A percentile compares a stretch with the other conserved stretches of the same genome.
These are phyloP conservation scores for Sodiomyces alkalinus DNA, from an alignment of 2,329 filamentous ascomycete species.

Conservation along the genomic window DNA sequence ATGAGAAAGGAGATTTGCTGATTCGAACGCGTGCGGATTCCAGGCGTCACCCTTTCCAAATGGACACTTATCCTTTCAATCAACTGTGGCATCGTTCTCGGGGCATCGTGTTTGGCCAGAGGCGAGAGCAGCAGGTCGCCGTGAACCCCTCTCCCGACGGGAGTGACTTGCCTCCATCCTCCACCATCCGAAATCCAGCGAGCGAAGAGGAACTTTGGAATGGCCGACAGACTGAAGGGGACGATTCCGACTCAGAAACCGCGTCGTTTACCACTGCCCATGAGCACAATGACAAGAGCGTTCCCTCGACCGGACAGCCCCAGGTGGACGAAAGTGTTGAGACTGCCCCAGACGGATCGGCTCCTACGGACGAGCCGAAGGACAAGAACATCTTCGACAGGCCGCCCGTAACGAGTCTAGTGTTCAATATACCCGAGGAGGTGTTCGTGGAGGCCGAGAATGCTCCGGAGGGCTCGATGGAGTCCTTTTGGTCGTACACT, in stretches of 20 bases:
- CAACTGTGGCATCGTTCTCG: slow-evolving; percentile 18
- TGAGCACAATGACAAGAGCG: not conserved
- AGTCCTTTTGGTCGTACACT: slow-evolving; percentile 52
- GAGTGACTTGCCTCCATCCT: too few species aligned
- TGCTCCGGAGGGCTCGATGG: slow-evolving; percentile 24
- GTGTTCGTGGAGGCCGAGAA: slow-evolving; percentile 32
- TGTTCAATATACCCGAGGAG: slow-evolving; percentile 31
- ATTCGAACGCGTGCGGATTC: too few species aligned
- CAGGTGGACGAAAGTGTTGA: not conserved
- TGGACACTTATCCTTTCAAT: slow-evolving; percentile 12
- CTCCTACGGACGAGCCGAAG: not conserved
- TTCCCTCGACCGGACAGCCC: not conserved
- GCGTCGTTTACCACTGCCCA: slow-evolving; percentile 1
- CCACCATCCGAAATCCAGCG: too few species aligned
- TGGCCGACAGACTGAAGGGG: not conserved
- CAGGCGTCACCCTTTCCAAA: slow-evolving; percentile 8
- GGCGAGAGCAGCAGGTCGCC: slow-evolving; percentile 2
- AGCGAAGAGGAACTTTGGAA: too few species aligned
- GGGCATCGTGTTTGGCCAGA: slow-evolving; percentile 15
- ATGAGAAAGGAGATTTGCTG: too few species aligned
- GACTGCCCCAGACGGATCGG: not conserved
- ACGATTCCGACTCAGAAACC: not conserved
- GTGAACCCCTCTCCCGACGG: too few species aligned
- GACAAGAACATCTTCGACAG: not conserved
- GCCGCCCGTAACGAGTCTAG: slow-evolving; percentile 14